phyloP scores from a whole-genome alignment of 805 yeast genomes.

The Candida hungchunana region DNA sequence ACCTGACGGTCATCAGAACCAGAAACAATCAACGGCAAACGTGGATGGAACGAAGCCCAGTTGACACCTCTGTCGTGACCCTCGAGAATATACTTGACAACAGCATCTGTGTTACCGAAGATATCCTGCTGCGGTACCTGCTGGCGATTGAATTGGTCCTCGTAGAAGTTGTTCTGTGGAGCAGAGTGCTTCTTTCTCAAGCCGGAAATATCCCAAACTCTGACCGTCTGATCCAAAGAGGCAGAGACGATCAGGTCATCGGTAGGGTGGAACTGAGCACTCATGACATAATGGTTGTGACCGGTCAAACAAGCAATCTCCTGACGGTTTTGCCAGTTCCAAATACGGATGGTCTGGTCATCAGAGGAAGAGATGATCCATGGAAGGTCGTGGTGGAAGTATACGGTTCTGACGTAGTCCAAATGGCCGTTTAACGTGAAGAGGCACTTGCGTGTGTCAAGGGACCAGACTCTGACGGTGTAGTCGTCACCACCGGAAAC shows the following conservation, averaged over 20 bases:
- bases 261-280: constrained; percentile 94
- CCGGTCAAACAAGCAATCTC: constrained; percentile 97
- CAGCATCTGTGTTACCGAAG: constrained; percentile 90
- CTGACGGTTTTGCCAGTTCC: constrained; percentile 99
- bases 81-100: constrained; percentile 91
- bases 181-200: constrained; percentile 94
- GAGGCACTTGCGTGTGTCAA: constrained; percentile 84
- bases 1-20: constrained; percentile 96
- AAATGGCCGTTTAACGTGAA: constrained; percentile 91
- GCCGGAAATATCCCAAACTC: constrained; percentile 98
- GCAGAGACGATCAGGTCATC: constrained; percentile 95
- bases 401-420: constrained; percentile 92
- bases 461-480: constrained; percentile 92
- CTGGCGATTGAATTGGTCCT: constrained; percentile 42
- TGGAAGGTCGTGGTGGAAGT: constrained; percentile 92
- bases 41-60: constrained; percentile 98
- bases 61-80: constrained; percentile 99
- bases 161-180: constrained; percentile 46
- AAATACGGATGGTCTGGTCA: constrained; percentile 96
- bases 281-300: constrained; percentile 97
- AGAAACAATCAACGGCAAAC: constrained; percentile 88
- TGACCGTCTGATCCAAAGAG: constrained; percentile 95
- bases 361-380: constrained; percentile 96
- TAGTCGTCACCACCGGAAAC: constrained; percentile 98
- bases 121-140: constrained; percentile 84